Evolutionary conservation across 495 filamentous ascomycete species (phyloP), one percentile per base, ranked within the genome.

Genomic region (Hypoxylon lenormandii): DNA sequence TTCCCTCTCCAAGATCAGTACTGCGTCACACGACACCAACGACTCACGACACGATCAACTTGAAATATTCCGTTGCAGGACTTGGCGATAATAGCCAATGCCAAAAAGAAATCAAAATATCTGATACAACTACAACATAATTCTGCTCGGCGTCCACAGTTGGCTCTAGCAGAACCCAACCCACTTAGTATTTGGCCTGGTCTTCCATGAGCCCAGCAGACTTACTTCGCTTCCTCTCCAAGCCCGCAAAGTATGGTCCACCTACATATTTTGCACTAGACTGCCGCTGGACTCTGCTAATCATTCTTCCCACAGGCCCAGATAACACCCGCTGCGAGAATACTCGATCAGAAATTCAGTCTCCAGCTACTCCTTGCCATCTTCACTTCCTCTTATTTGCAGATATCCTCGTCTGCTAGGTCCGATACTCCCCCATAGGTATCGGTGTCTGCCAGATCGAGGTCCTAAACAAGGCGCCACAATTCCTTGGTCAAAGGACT

Each of bases 161-260:
- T 53, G 28, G 23, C 55, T 43, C 51, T 53, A 51, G 70, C 57
- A 54, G 57, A 74, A 55, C 28, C 8, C 38, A 33, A 49, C 49
- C 50, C 15, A 57, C 47, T 45, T 49, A 22, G 56, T 56, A 52
- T 46, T 28, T 16, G 58, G 57, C 57, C 56, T 67, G 65, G 62
- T 68, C 40, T 76, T 90, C 86, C 86, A 97, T 97, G 94, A 94
- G 87, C 89, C 89, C 88, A 80, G 89, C 88, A 83, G 93, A 97
- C 80, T 89, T 97, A 72, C 87, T 97, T 75, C 92, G 92, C 83
- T 93, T 97, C 83, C 87, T 97, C 68, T 97, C 92, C 65, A 96
- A 96, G 84, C 94, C 93, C 74, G 92, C 92, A 77, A 97, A 97
- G 94, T 98, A 80, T 79, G 91, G 28, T 26, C 5, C 38, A 37